phyloP scores from a whole-genome alignment of 2,329 filamentous ascomycete genomes.

The Corynespora cassiicola region DNA sequence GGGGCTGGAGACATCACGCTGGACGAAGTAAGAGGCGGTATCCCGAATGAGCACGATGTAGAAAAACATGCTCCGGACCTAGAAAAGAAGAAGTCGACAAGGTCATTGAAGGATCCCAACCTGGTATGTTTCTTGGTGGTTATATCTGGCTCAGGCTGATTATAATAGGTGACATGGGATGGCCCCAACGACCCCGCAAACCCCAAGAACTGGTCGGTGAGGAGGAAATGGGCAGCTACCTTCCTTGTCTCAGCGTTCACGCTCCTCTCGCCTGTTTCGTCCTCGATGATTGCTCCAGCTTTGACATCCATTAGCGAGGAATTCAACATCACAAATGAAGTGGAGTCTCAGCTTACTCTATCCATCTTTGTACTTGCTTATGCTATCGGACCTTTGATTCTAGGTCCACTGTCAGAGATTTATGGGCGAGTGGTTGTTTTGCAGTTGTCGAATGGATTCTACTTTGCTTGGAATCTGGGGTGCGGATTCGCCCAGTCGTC shows the following conservation, averaged over 20 bases:
- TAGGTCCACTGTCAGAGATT: conserved; percentile 47
- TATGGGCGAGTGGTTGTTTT: conserved; percentile 46
- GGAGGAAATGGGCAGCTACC: conserved; percentile 53
- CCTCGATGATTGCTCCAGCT: conserved; percentile 48
- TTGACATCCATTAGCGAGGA: conserved; percentile 37
- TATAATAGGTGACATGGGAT: conserved; percentile 52
- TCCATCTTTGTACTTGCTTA: conserved; percentile 50
- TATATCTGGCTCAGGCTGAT: neutral
- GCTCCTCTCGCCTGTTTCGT: conserved; percentile 47
- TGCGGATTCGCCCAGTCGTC: conserved; percentile 47
- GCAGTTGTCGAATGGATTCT: conserved; percentile 47
- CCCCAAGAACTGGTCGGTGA: conserved; percentile 54
- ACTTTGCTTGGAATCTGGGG: conserved; percentile 46
- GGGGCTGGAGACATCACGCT: conserved; percentile 22
- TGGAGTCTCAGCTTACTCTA: conserved; percentile 41
- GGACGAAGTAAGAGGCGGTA: conserved; percentile 34
- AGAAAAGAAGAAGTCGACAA: conserved; percentile 32
- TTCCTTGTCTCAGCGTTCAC: conserved; percentile 51
- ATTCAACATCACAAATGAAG: conserved; percentile 38
- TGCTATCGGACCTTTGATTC: conserved; percentile 46
- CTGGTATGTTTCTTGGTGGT: conserved; percentile 25
- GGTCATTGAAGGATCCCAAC: conserved; percentile 39
- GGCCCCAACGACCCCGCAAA: conserved; percentile 53
- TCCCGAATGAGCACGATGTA: conserved; percentile 38
- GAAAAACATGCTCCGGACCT: conserved; percentile 26